Conservation (phyloP, 441 rosid genomes). For the Erodium texanum region DNA sequence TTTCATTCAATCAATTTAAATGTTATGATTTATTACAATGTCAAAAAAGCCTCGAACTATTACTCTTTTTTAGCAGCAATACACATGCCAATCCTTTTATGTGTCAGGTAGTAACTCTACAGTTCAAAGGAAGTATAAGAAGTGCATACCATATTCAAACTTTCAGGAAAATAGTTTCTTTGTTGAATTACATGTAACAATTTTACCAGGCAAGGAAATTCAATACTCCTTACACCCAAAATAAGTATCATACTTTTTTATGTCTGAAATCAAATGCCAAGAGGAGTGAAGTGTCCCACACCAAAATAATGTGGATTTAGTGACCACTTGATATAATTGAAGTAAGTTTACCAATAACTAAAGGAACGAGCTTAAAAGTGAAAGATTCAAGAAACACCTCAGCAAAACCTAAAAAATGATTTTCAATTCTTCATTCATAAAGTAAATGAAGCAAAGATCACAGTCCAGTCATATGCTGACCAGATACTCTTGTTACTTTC, state of each 20-base stretch:
- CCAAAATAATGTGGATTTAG: too few relatives aligned
- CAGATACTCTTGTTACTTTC: slow-evolving; percentile 10
- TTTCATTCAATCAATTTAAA: neutral
- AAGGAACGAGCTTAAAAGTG: neutral
- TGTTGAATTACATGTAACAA: neutral
- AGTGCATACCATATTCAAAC: neutral
- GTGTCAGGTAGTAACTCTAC: neutral
- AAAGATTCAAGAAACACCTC: neutral
- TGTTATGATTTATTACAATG: neutral
- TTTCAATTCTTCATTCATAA: neutral
- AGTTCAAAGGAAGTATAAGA: neutral
- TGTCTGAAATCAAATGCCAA: too few relatives aligned
- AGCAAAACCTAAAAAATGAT: neutral
- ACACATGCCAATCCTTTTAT: neutral
- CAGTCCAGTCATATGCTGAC: slow-evolving; percentile 10
- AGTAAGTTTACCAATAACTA: neutral
- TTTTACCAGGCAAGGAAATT: neutral
- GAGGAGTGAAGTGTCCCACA: too few relatives aligned
- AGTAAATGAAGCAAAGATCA: neutral
- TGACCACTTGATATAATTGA: too few relatives aligned
- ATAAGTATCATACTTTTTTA: too few relatives aligned
- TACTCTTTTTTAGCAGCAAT: neutral
- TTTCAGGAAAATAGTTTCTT: neutral
- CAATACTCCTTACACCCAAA: neutral
- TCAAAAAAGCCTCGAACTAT: neutral